phyloP scores from a whole-genome alignment of 2,329 filamentous ascomycete genomes.

The Atkinsonella texensis region DNA sequence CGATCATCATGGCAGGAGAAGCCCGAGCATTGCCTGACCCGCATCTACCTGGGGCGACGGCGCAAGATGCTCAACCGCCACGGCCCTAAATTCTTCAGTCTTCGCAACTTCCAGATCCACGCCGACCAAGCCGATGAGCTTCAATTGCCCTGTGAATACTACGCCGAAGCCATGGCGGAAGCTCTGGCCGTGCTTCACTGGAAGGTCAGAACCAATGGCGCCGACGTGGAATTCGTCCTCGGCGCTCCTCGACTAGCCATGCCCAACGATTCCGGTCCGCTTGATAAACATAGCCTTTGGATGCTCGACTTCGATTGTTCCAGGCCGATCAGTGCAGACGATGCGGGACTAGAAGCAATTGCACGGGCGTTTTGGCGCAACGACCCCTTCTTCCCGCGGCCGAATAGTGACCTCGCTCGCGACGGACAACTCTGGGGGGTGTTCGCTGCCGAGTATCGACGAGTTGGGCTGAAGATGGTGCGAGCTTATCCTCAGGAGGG shows the following conservation, averaged over 20 bases:
- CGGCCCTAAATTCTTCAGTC: slow-evolving; percentile 18
- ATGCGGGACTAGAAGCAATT: slow-evolving; percentile 26
- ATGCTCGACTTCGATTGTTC: slow-evolving; percentile 36
- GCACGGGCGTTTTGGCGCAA: slow-evolving; percentile 34
- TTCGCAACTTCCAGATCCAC: slow-evolving; percentile 38
- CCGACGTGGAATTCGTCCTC: slow-evolving; percentile 45
- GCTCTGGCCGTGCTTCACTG: slow-evolving; percentile 39
- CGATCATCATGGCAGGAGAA: slow-evolving; percentile 10
- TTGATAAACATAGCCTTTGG: slow-evolving; percentile 29
- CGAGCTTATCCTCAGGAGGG: neutral
- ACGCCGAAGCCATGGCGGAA: slow-evolving; percentile 34
- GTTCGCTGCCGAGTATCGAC: slow-evolving; percentile 2
- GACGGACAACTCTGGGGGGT: slow-evolving; percentile 3
- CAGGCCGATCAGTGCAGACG: slow-evolving; percentile 21
- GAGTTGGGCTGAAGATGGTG: neutral
- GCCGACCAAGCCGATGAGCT: slow-evolving; percentile 36
- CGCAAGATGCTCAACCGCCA: neutral
- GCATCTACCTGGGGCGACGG: slow-evolving; percentile 35
- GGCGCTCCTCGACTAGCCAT: slow-evolving; percentile 12
- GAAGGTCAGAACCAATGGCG: slow-evolving; percentile 33
- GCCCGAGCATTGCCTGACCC: slow-evolving; percentile 35
- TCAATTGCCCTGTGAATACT: slow-evolving; percentile 19
- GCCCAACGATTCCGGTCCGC: neutral
- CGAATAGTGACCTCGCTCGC: slow-evolving; percentile 8
- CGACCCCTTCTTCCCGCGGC: slow-evolving; percentile 38